Percentiles rank a stretch among this genome's conserved stretches.
Evolutionary conservation across 2,329 filamentous ascomycete species (phyloP).

Genomic region (Ascochyta fabae): DNA sequence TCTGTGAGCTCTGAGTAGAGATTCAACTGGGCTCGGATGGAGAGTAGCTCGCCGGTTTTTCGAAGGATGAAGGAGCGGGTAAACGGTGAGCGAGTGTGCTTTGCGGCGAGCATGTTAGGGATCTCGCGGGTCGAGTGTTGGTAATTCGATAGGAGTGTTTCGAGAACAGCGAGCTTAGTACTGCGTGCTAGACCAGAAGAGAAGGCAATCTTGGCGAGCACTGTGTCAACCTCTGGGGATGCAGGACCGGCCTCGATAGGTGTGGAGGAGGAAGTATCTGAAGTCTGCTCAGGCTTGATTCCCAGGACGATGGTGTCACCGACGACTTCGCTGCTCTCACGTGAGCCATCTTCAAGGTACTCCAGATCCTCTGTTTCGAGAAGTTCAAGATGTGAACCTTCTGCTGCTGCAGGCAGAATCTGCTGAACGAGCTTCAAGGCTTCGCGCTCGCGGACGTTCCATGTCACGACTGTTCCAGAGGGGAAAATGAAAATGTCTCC

Average conservation of each 20-base stretch:
- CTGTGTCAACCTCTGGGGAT: constrained; percentile 60
- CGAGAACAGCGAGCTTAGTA: constrained; percentile 91
- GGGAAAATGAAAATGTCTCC: constrained; percentile 97
- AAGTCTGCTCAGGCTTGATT: constrained; percentile 61
- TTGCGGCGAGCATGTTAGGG: constrained; percentile 75
- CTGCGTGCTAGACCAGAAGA: constrained; percentile 91
- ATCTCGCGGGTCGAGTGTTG: constrained; percentile 86
- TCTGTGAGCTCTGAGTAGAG: constrained; percentile 97
- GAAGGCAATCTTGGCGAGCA: constrained; percentile 93
- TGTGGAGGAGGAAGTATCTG: constrained; percentile 5
- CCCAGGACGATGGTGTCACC: constrained; percentile 91
- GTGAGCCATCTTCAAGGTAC: constrained; percentile 75
- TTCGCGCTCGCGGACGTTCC: constrained; percentile 81
- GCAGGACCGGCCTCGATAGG: constrained; percentile 50
- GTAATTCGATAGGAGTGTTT: constrained; percentile 81
- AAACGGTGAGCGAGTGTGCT: constrained; percentile 60
- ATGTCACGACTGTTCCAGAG: constrained; percentile 90
- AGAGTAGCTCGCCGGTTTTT: constrained; percentile 91
- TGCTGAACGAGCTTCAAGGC: constrained; percentile 63
- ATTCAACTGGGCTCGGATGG: constrained; percentile 89
- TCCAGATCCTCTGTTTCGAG: constrained; percentile 91
- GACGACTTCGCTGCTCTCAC: constrained; percentile 77
- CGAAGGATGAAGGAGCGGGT: constrained; percentile 81
- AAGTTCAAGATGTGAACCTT: constrained; percentile 72
- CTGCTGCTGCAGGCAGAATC: constrained; percentile 76